phyloP scores from a whole-genome alignment of 1,139 yeast genomes.

The Yamadazyma sp. region DNA sequence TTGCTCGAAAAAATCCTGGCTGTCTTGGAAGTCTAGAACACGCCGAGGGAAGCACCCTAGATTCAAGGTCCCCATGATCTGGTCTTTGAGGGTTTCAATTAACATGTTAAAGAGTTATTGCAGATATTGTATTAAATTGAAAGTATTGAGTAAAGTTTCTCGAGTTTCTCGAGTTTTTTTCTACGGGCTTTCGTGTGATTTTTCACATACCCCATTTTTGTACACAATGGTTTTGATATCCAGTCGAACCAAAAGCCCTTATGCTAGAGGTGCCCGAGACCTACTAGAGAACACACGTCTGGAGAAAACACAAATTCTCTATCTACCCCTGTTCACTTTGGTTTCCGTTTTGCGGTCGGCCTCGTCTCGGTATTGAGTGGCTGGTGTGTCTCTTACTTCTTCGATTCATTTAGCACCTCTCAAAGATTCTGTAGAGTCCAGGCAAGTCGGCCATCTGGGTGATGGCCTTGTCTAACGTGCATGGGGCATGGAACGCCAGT shows the following conservation, averaged over 20 bases:
- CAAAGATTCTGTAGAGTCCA: slow-evolving; percentile 87
- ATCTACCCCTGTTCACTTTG: too few species aligned
- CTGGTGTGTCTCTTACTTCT: too few species aligned
- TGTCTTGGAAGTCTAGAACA: slow-evolving; percentile 34
- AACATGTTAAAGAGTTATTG: slow-evolving; percentile 9
- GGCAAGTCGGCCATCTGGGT: slow-evolving; percentile 91
- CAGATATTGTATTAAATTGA: background rate
- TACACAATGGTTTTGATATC: too few species aligned
- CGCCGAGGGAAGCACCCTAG: slow-evolving; percentile 42
- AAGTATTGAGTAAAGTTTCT: background rate
- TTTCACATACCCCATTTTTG: background rate
- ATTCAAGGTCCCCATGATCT: slow-evolving; percentile 23
- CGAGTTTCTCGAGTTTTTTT: too few species aligned
- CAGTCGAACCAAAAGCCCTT: too few species aligned
- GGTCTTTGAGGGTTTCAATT: slow-evolving; percentile 14
- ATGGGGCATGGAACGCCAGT: slow-evolving; percentile 65
- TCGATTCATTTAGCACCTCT: slow-evolving; percentile 72
- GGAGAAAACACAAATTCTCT: too few species aligned
- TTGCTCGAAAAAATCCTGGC: slow-evolving; percentile 38
- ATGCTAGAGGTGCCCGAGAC: too few species aligned
- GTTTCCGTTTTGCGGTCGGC: too few species aligned
- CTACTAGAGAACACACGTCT: too few species aligned
- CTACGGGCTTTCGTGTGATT: slow-evolving; percentile 1
- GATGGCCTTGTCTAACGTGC: slow-evolving; percentile 49
- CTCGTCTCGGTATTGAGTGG: too few species aligned